These are phyloP conservation scores for Collybiopsis luxurians DNA, from an alignment of 768 basidiomycete genomes.

Conservation along the genomic window DNA sequence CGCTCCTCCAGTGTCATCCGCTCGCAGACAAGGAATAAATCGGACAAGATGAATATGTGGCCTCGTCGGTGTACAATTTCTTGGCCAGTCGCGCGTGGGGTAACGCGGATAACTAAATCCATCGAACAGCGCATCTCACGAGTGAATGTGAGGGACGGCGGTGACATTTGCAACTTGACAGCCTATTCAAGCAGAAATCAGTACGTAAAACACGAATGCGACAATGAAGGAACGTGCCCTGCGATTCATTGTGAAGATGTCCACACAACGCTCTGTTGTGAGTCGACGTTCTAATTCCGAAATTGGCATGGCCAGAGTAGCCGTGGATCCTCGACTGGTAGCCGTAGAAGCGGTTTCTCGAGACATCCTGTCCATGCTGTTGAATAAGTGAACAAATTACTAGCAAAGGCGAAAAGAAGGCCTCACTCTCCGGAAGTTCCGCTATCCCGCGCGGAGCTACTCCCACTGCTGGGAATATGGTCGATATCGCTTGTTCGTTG, in stretches of 20 bases:
- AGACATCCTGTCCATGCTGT: slow-evolving; percentile 54
- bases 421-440: slow-evolving; percentile 57
- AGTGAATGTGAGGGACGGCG: slow-evolving; percentile 72
- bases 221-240: slow-evolving; percentile 53
- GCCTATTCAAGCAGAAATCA: slow-evolving; percentile 44
- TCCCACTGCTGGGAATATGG: slow-evolving; percentile 38
- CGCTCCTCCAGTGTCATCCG: slow-evolving; percentile 70
- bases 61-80: slow-evolving; percentile 76
- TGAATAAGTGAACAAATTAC: neutral
- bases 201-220: slow-evolving; percentile 2
- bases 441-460: slow-evolving; percentile 50
- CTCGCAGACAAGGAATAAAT: slow-evolving; percentile 90
- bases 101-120: slow-evolving; percentile 74
- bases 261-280: slow-evolving; percentile 74
- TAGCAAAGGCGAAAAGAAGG: neutral
- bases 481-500: slow-evolving; percentile 23
- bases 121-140: slow-evolving; percentile 73
- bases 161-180: slow-evolving; percentile 87
- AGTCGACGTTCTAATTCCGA: slow-evolving; percentile 80
- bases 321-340: slow-evolving; percentile 48
- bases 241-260: slow-evolving; percentile 94
- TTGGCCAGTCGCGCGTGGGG: slow-evolving; percentile 69
- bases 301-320: slow-evolving; percentile 54
- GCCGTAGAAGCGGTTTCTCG: slow-evolving; percentile 58
- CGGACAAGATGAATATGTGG: slow-evolving; percentile 87